Conservation (phyloP, 805 yeast species). For the Nakazawaea populi region DNA sequence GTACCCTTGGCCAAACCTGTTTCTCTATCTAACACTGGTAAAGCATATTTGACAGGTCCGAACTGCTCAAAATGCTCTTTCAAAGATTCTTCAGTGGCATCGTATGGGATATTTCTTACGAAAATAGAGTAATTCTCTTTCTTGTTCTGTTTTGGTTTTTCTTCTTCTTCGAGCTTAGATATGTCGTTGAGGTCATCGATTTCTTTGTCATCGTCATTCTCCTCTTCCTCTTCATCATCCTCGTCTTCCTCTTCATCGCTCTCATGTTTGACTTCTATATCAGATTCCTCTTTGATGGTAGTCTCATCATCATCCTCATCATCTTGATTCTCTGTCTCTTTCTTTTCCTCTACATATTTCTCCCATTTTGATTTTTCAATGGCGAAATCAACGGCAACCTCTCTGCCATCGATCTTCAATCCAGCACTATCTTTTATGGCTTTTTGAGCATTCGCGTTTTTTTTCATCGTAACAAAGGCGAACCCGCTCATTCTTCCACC, state of each 20-base stretch:
- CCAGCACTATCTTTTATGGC: slow-evolving; percentile 76
- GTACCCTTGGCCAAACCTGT: slow-evolving; percentile 90
- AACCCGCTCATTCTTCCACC: slow-evolving; percentile 93
- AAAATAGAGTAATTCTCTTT: slow-evolving; percentile 72
- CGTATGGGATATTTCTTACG: slow-evolving; percentile 91
- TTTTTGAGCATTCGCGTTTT: slow-evolving; percentile 64
- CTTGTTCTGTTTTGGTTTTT: slow-evolving; percentile 42
- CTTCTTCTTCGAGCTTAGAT: slow-evolving; percentile 19
- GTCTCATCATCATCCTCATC: slow-evolving; percentile 31
- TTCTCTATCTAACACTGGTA: slow-evolving; percentile 83
- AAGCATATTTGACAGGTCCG: slow-evolving; percentile 87
- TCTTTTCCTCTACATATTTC: slow-evolving; percentile 39
- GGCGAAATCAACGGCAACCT: slow-evolving; percentile 92
- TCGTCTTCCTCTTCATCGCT: slow-evolving; percentile 22
- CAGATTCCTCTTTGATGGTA: slow-evolving; percentile 25
- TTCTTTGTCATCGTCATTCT: slow-evolving; percentile 13
- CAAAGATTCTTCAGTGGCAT: slow-evolving; percentile 77
- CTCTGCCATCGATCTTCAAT: slow-evolving; percentile 80
- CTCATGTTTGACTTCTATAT: slow-evolving; percentile 23
- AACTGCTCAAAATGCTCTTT: slow-evolving; percentile 74
- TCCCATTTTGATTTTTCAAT: slow-evolving; percentile 85
- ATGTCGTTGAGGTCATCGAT: slow-evolving; percentile 23
- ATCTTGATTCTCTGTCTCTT: slow-evolving; percentile 29
- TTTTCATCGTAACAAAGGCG: slow-evolving; percentile 90
- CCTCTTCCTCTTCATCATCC: slow-evolving; percentile 23